Base-by-base conservation (phyloP, 768 basidiomycete species). In the Galerina marginata region DNA sequence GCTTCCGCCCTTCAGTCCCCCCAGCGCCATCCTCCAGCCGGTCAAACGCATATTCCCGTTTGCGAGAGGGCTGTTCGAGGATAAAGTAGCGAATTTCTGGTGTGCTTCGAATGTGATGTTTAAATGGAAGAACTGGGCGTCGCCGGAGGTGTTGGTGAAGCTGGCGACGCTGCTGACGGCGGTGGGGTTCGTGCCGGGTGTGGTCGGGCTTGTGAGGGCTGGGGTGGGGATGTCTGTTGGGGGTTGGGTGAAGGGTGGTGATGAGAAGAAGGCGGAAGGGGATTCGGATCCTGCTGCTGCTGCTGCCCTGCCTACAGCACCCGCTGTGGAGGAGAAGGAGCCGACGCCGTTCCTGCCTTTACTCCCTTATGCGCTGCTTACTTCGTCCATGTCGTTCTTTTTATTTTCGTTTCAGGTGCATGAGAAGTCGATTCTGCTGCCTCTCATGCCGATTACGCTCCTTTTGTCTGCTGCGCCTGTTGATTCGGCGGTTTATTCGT, bases 61-160 rank as follows among this genome's bases (percentile, higher is more conserved):
- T 71, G 82, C 85, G 6, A 88, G 96, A 29, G 96, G 95, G 12
- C 79, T 96, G 2, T 96, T 96, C 68, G 95, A 96, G 70, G 94
- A 96, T 77, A 96, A 96, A 69, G 96, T 99, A 23, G 94, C 96
- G 42, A 99, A 99, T 71, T 93, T 96, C 70, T 99, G 96, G 96
- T 97, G 96, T 73, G 92, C 94, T 36, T 86, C 89, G 15, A 94
- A 98, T 70, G 88, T 96, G 23, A 74, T 91, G 12, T 72, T 98
- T 75, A 97, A 96, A 71, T 97, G 96, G 90, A 86, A 84, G 50
- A 72, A 73, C 29, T 85, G 79, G 78, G 79, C 83, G 5, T 72
- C 80, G 1, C 70, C 77, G 2, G 69, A 66, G 0, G 68, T 80
- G 4, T 81, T 95, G 6, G 76, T 93, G 56, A 87, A 85, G 63